Base-by-base conservation (phyloP, 306 rosid genomes). In the Coriaria nepalensis region DNA sequence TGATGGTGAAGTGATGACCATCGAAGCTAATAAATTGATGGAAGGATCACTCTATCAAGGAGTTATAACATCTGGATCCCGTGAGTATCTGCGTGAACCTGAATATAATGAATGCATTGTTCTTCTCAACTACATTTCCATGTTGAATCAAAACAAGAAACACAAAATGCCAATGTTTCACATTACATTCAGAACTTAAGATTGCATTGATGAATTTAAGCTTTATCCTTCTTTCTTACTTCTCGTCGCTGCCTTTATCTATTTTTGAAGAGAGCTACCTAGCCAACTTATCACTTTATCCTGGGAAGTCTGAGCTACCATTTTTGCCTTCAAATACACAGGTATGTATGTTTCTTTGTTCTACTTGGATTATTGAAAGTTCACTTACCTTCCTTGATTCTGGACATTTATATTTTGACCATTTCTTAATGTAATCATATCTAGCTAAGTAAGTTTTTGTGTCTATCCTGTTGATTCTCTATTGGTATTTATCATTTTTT, bases 231-330 rank as follows among this genome's bases (percentile, higher is more conserved):
- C 29, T 20, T 20, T 34, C 13, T 34, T 40, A 39, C 1, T 55
- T 55, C 43, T 54, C 6, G 40, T 47, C 40, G 10, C 40, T 36
- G 9, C 33, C 12, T 34, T 35, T 55, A 33, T 43, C 51, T 45
- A 14, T 39, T 39, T 60, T 51, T 76, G 65, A 74, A 79, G 95
- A 85, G 82, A 81, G 81, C 68, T 90, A 85, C 71, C 65, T 82
- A 76, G 95, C 95, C 52, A 90, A 90, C 77, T 78, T 85, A 29
- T 77, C 71, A 56, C 95, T 90, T 49, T 90, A 82, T 69, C 94
- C 95, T 55, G 98, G 95, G 60, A 81, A 75, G 49, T 90, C 95
- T 14, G 87, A 90, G 78, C 73, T 84, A 52, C 85, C 94, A 77
- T 90, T 85, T 82, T 72, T 85, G 45, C 94, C 93, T 61, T 68